Evolutionary conservation across 2,329 filamentous ascomycete genomes (phyloP).

Genomic region (Uncinocarpus reesii): DNA sequence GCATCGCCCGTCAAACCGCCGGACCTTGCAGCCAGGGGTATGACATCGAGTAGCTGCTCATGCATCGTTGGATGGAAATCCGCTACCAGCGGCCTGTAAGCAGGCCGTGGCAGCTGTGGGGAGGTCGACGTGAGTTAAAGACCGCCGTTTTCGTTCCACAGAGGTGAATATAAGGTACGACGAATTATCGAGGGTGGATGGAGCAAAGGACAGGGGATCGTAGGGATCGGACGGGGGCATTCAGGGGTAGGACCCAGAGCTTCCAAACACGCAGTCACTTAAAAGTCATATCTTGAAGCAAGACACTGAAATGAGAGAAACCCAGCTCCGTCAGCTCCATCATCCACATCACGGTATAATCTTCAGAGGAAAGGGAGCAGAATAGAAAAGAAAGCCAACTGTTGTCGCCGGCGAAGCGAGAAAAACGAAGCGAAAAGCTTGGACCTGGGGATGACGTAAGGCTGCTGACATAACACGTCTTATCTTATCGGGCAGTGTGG

Average conservation of each 20-base stretch:
- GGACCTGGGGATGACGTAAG: background rate
- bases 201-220: background rate
- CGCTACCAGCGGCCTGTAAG: constrained; percentile 20
- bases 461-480: background rate
- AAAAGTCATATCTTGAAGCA: too few relatives aligned
- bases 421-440: background rate
- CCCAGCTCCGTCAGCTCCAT: too few relatives aligned
- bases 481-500: background rate
- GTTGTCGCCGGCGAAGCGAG: too few relatives aligned
- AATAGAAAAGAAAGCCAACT: too few relatives aligned
- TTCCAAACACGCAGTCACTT: too few relatives aligned
- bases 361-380: too few relatives aligned
- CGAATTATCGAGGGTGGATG: background rate
- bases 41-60: constrained; percentile 30
- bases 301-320: too few relatives aligned
- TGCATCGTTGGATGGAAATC: constrained; percentile 34
- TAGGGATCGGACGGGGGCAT: too few relatives aligned
- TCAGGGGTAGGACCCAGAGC: too few relatives aligned
- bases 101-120: constrained; percentile 8
- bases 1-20: constrained; percentile 23
- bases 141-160: background rate
- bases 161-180: background rate
- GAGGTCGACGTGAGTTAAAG: background rate
- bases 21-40: constrained; percentile 39
- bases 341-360: too few relatives aligned